These are phyloP conservation scores for Trametes cubensis DNA, from an alignment of 768 basidiomycete species.

Conservation along the genomic window DNA sequence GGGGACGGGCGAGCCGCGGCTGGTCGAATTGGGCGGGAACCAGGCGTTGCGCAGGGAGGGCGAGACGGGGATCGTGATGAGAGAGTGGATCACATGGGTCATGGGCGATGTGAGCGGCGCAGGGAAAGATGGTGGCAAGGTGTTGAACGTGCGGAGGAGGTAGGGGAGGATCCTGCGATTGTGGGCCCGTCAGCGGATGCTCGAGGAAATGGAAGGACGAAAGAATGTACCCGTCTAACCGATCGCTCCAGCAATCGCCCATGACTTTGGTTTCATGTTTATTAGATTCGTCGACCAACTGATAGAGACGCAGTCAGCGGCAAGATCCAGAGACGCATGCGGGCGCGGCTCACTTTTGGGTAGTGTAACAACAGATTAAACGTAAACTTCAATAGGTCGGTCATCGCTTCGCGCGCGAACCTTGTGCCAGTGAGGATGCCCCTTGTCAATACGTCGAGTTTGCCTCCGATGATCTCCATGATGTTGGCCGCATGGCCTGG, in stretches of 20 bases:
- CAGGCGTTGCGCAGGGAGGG: constrained; percentile 59
- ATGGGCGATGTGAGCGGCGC: constrained; percentile 73
- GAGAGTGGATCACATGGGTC: constrained; percentile 76
- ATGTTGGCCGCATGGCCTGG: constrained; percentile 51
- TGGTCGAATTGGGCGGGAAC: constrained; percentile 49
- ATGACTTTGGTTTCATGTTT: constrained; percentile 49
- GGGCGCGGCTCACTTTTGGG: constrained; percentile 59
- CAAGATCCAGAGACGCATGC: not conserved
- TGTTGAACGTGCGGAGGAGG: constrained; percentile 68
- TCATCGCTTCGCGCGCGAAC: constrained; percentile 71
- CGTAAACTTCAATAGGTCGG: constrained; percentile 81
- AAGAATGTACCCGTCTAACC: constrained; percentile 63
- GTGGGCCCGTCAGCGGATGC: constrained; percentile 5
- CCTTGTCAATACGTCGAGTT: constrained; percentile 59
- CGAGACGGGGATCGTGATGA: constrained; percentile 77
- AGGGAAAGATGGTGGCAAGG: constrained; percentile 62
- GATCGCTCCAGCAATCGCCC: constrained; percentile 75
- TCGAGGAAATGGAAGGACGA: constrained; percentile 12
- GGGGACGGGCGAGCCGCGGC: constrained; percentile 39
- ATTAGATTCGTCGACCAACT: constrained; percentile 30
- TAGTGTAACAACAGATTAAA: constrained; percentile 84
- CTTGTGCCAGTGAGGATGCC: constrained; percentile 53
- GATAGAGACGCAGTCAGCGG: not conserved
- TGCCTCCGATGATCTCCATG: constrained; percentile 60
- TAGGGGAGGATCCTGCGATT: constrained; percentile 64